Base-by-base conservation (phyloP, 2,329 filamentous ascomycete species). In the Cylindrodendrum hubeiense region DNA sequence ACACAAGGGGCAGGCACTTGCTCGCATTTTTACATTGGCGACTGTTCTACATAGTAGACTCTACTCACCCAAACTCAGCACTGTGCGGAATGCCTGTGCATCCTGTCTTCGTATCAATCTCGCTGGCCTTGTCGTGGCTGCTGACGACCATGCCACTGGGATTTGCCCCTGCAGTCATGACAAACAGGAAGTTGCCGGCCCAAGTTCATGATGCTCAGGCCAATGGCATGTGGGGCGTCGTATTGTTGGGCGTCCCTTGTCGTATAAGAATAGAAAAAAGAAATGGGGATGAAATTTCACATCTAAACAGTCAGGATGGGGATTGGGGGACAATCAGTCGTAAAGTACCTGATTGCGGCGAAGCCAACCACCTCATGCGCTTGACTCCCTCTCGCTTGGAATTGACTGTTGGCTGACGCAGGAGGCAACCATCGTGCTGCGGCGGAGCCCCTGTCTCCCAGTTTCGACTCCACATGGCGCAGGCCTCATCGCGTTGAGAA, bases 151-250 rank as follows among this genome's bases (percentile, higher is more conserved):
- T 12, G 8, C 47, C 26, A 3, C 26, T 19, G 10, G 26, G 46
- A 33, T 49, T 50, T 50, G 26, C 47, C 47, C 47, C n/a, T 50
- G 47, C 6, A 39, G 37, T 8, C 28, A n/a, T n/a, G 43, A 24
- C 22, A 24, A 43, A 19, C 43, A 47, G 24, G 21, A 47, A 49
- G 46, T 19, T 30, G 19, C 47, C 33, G n/a, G 21, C 30, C 47
- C 26, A 50, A 50, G 47, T 50, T 50, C 47, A 50, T 50, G 47
- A 34, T 50, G 47, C 28, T 33, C 47, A 50, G 47, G 47, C 12
- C 4, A 22, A 33, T 50, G n/a, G 10, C 10, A 8, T 33, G 47
- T 33, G 47, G 28, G 47, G n/a, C 26, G 47, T n/a, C 28, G 19
- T 33, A 33, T 21, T 15, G 19, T 21, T 15, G n/a, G 15, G 47